A percentile compares a stretch with the other conserved stretches of the same genome.
Conservation (phyloP, 768 basidiomycete genomes). For the Suillus variegatus region DNA sequence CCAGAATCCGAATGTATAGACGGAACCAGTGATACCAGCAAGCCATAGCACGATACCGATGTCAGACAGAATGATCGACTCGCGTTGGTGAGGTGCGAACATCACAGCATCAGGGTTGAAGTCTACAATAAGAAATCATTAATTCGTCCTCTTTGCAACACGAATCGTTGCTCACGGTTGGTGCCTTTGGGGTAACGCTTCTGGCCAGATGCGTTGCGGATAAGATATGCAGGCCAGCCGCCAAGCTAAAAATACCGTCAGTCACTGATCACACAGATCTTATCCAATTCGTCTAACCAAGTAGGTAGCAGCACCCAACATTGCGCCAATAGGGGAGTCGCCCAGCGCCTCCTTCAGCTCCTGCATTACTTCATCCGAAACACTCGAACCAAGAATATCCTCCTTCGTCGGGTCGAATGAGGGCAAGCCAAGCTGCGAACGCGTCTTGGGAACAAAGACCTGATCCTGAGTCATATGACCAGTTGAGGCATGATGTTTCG, state of each 20-base stretch:
- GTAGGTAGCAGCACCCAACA: conserved; percentile 54
- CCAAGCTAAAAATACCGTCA: conserved; percentile 46
- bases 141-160: not conserved
- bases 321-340: conserved; percentile 83
- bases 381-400: conserved; percentile 62
- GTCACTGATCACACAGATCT: not conserved
- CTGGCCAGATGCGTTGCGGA: conserved; percentile 86
- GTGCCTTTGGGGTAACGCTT: conserved; percentile 72
- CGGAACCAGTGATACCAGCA: conserved; percentile 52
- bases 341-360: conserved; percentile 86
- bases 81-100: conserved; percentile 80
- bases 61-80: conserved; percentile 80
- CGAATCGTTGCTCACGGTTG: conserved; percentile 60
- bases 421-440: conserved; percentile 66
- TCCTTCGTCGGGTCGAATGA: conserved; percentile 68
- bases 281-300: conserved; percentile 44
- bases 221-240: conserved; percentile 88
- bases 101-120: conserved; percentile 78
- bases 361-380: conserved; percentile 64
- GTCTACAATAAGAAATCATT: conserved; percentile 40
- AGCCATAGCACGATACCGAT: conserved; percentile 80
- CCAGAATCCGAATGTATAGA: conserved; percentile 62
- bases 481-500: conserved; percentile 93
- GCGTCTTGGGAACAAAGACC: conserved; percentile 93
- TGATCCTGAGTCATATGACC: conserved; percentile 94